Percentiles rank a stretch among this genome's conserved stretches.
These are phyloP conservation scores for Xanthoceras sorbifolium DNA, from an alignment of 345 rosid species.

Conservation along the genomic window DNA sequence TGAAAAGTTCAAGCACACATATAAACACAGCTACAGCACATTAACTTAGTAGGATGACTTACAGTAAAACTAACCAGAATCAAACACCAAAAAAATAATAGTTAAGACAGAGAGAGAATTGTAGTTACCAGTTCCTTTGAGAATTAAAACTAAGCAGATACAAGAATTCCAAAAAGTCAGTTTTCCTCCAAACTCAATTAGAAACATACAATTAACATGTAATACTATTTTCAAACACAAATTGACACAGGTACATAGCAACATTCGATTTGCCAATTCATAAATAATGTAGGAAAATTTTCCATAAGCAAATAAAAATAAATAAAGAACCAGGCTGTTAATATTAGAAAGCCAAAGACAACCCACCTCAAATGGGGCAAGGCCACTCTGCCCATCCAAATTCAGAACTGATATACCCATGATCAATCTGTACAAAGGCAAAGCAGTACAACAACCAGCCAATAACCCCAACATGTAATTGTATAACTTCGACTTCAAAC, in stretches of 20 bases:
- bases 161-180: neutral
- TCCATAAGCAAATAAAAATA: neutral
- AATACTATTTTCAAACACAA: neutral
- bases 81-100: neutral
- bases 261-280: neutral
- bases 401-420: slow-evolving; percentile 84
- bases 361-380: slow-evolving; percentile 92
- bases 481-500: slow-evolving; percentile 76
- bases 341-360: neutral
- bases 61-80: neutral
- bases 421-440: slow-evolving; percentile 83
- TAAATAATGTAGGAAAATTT: neutral
- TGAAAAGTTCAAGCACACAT: slow-evolving; percentile 1
- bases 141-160: neutral
- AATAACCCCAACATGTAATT: slow-evolving; percentile 63
- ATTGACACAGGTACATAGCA: neutral
- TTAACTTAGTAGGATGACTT: neutral
- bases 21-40: slow-evolving; percentile 6
- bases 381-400: slow-evolving; percentile 67
- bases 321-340: neutral
- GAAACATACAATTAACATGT: neutral
- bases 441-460: slow-evolving; percentile 73
- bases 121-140: neutral
- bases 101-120: neutral
- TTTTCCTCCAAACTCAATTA: neutral